Conservation (phyloP, 306 rosid genomes). For the Phaseolus lunatus region DNA sequence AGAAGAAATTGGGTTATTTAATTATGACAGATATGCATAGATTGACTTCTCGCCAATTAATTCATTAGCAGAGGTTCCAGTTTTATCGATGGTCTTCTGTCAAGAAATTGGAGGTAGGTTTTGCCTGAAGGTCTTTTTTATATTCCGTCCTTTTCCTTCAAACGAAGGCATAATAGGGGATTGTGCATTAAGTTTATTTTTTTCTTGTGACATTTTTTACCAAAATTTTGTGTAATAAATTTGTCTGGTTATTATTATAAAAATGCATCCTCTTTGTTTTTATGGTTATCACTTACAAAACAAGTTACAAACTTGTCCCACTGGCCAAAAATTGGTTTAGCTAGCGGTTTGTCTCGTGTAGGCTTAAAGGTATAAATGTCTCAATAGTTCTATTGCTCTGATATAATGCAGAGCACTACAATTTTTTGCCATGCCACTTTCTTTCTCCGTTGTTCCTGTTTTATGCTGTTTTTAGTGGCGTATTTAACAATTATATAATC, state of each 20-base stretch:
- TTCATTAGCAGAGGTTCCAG: slow-evolving; percentile 80
- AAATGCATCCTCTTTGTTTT: slow-evolving; percentile 13
- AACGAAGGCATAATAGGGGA: slow-evolving; percentile 48
- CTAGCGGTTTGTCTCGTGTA: too few species aligned
- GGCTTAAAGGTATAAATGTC: too few species aligned
- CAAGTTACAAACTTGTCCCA: background rate
- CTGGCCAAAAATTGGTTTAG: too few species aligned
- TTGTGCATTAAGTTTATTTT: slow-evolving; percentile 48
- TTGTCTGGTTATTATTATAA: slow-evolving; percentile 44
- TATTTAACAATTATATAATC: background rate
- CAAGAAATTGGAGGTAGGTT: slow-evolving; percentile 63
- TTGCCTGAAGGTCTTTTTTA: slow-evolving; percentile 57
- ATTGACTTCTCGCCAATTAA: slow-evolving; percentile 52
- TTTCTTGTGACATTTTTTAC: slow-evolving; percentile 40
- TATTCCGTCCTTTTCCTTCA: slow-evolving; percentile 55
- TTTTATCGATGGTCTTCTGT: slow-evolving; percentile 81
- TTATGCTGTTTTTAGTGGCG: background rate
- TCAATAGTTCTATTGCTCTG: background rate
- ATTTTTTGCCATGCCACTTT: background rate
- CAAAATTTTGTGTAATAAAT: slow-evolving; percentile 48
- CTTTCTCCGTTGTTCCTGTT: background rate
- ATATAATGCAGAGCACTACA: background rate
- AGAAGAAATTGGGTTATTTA: slow-evolving; percentile 51
- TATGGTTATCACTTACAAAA: background rate
- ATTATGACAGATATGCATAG: slow-evolving; percentile 63